Base-by-base conservation (phyloP, 2,329 filamentous ascomycete species). In the Hymenotorrendiella dingleyae region DNA sequence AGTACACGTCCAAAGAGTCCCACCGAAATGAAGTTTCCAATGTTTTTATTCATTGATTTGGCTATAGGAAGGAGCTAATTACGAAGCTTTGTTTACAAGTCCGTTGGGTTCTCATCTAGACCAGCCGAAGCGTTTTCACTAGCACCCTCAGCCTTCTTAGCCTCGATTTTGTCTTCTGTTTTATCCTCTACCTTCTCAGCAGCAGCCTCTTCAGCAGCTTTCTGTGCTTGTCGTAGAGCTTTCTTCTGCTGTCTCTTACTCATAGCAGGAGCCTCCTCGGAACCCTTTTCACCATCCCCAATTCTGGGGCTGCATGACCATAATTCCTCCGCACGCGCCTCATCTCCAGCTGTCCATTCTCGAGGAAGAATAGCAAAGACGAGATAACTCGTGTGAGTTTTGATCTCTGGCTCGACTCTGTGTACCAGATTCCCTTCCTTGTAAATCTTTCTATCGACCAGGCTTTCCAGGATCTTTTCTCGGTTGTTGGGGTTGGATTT, bases 371-470 rank as follows among this genome's bases (percentile, higher is more conserved):
- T 70, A 0, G 93, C 93, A 67, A 98, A 98, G 4, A 94, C 85
- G 4, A 98, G 74, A 62, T 98, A 98, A n/a, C 86, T 93, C 0
- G 93, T 98, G 65, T 98, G 93, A 6, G 86, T 93, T 73, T 95
- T 96, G 47, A 97, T 69, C 58, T 98, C 93, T 0, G 81, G 70
- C 67, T 98, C 93, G 0, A 86, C 81, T 19, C 88, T 77, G 56
- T 94, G 87, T 22, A 88, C 74, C 29, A 97, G 59, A 21, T 79
- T 77, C 1, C 93, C 93, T 48, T 90, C 78, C 60, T 84, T 78
- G 68, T 82, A 94, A 1, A 76, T 63, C 48, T 86, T 80, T 34
- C 64, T 62, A 44, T 62, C 61, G 34, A 62, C 47, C 32, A 63
- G 46, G 36, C 54, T 59, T 46, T 59, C 54, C 11, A 63, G 40